Evolutionary conservation across 1,284 basidiomycete species (phyloP).

Genomic region (Trichosporon ovoides): DNA sequence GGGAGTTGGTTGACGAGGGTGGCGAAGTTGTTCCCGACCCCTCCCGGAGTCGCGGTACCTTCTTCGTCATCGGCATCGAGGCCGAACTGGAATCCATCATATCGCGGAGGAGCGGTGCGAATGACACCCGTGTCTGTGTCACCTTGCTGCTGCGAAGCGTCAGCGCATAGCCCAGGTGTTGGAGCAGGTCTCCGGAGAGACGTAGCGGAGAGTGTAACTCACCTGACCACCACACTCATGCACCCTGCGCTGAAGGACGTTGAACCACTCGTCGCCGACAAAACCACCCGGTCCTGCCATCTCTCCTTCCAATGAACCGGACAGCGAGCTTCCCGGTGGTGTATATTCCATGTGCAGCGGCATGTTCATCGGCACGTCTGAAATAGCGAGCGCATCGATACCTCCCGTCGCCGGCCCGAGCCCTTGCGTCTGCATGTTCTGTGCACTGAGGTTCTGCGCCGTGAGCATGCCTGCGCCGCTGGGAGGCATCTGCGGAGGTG

Average conservation of each 20-base stretch:
- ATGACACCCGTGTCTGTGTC: not conserved
- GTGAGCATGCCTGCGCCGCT: not conserved
- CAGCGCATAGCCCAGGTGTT: no score
- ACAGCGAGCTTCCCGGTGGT: not conserved
- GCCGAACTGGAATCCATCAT: not conserved
- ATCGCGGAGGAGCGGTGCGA: not conserved
- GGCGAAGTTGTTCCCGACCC: not conserved
- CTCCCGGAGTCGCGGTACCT: not conserved
- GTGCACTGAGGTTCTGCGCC: not conserved
- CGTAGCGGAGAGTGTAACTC: no score
- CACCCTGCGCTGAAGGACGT: not conserved
- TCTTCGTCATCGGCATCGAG: not conserved
- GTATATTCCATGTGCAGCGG: constrained; percentile 5
- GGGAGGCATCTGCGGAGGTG: not conserved
- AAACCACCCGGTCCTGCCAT: not conserved
- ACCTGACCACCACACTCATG: not conserved
- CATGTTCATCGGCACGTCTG: constrained; percentile 3
- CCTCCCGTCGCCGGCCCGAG: not conserved
- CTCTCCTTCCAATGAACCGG: not conserved
- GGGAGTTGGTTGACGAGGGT: not conserved
- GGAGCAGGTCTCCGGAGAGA: no score
- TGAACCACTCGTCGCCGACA: constrained; percentile 2
- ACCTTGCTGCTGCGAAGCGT: not conserved
- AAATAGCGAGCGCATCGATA: not conserved
- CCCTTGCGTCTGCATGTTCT: no score